Base-by-base conservation (phyloP, 2,329 filamentous ascomycete genomes). In the Periconia macrospinosa region DNA sequence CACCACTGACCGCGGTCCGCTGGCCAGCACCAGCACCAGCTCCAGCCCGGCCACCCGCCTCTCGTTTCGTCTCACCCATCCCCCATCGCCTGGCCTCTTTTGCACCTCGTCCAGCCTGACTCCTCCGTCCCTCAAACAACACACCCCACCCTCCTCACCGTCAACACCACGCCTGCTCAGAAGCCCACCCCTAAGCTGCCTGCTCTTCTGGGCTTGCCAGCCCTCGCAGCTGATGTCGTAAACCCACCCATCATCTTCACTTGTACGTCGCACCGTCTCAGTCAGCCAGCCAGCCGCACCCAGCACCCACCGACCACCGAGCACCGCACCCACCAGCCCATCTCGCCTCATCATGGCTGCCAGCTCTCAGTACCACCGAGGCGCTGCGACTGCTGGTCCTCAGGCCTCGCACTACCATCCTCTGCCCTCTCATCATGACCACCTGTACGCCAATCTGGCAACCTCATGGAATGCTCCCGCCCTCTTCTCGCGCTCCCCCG, bases 301-400 rank as follows among this genome's bases (percentile, higher is more conserved):
- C n/a, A n/a, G 23, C 23, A 27, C 23, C 23, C 23, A 27, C 23
- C 23, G 23, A 27, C 3, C 23, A 27, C 23, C 3, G 8, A 3
- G 33, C 33, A 13, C 33, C 8, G 8, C 64, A 66, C 60, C 62
- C 59, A 53, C 61, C 55, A 7, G 20, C 19, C n/a, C 49, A 9
- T 37, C 18, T 17, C 40, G 40, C 50, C 57, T 56, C 55, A 59
- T 57, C 58, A 68, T 69, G 66, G 62, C 66, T 44, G 58, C 66
- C 61, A 67, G 57, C 49, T 62, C 65, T 52, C 60, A 68, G 60
- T 63, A 67, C 56, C 66, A 68, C 67, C 58, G 64, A 57, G 62
- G 59, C 61, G 60, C 63, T 56, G 47, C 58, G 56, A 55, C 60
- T 50, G 60, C 62, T 55, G 48, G 56, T 57, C 54, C 59, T n/a